Conservation (phyloP, 768 basidiomycete species). For the Lentinus brumalis region DNA sequence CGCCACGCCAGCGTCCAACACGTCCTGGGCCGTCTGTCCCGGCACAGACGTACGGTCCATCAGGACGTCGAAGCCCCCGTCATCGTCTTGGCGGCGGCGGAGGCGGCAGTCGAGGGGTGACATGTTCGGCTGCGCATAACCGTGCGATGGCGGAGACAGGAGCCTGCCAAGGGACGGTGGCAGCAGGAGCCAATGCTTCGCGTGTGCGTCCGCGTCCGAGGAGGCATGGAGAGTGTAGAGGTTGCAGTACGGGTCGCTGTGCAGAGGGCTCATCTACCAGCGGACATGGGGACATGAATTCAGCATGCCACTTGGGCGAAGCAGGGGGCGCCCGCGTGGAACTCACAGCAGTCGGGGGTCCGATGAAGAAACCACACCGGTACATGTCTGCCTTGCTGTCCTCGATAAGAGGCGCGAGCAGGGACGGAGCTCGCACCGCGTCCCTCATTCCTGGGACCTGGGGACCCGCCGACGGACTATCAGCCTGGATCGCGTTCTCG, state of each 20-base stretch:
- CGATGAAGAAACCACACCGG: conserved; percentile 27
- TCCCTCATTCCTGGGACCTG: conserved; percentile 11
- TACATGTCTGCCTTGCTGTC: conserved; percentile 22
- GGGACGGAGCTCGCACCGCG: conserved; percentile 12
- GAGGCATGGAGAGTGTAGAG: conserved; percentile 25
- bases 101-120: conserved; percentile 18
- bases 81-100: not conserved
- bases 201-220: conserved; percentile 16
- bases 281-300: too few relatives aligned
- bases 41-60: conserved; percentile 6
- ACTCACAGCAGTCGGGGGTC: conserved; percentile 24
- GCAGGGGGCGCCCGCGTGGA: too few relatives aligned
- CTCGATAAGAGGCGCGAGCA: conserved; percentile 19
- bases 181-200: conserved; percentile 26
- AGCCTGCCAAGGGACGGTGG: conserved; percentile 18
- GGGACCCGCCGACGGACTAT: not conserved
- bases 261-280: conserved; percentile 26
- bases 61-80: not conserved
- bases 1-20: conserved; percentile 6
- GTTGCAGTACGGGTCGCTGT: conserved; percentile 30
- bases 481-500: not conserved
- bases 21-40: conserved; percentile 3
- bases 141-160: conserved; percentile 7
- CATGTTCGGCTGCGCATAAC: conserved; percentile 18
- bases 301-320: not conserved